Evolutionary conservation across 1,284 basidiomycete genomes (phyloP).

Genomic region (Boletellus deceptivus): DNA sequence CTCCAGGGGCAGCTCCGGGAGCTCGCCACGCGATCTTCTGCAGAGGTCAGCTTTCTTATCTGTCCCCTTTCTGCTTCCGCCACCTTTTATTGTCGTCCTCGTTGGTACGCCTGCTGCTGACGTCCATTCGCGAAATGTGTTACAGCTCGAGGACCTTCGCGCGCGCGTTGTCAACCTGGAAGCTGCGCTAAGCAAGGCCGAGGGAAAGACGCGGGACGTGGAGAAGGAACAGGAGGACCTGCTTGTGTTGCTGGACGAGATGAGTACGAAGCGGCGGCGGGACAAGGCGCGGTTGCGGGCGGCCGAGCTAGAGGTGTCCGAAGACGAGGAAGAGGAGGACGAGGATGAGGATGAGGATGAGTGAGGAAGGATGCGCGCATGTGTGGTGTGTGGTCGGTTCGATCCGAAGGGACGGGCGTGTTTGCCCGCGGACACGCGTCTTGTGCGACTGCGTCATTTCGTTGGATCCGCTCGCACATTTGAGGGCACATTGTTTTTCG

Average conservation of each 20-base stretch:
- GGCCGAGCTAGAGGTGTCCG: conserved; percentile 83
- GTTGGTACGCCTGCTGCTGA: background rate
- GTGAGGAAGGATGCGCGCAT: background rate
- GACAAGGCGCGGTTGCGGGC: conserved; percentile 80
- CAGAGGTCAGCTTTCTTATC: conserved; percentile 40
- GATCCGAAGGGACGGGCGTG: too few relatives aligned
- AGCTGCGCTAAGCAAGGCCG: conserved; percentile 51
- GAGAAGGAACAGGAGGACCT: conserved; percentile 96
- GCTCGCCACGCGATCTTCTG: conserved; percentile 32
- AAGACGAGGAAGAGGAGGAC: conserved; percentile 82
- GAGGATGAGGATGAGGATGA: conserved; percentile 37
- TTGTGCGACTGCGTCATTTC: too few relatives aligned
- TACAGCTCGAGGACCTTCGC: conserved; percentile 40
- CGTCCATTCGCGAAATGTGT: too few relatives aligned
- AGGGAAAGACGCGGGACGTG: conserved; percentile 71
- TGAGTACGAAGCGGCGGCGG: conserved; percentile 77
- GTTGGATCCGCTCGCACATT: too few relatives aligned
- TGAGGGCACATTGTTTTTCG: too few relatives aligned
- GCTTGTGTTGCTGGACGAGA: conserved; percentile 90
- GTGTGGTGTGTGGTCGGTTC: too few relatives aligned
- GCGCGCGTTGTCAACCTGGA: conserved; percentile 45
- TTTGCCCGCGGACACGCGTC: too few relatives aligned
- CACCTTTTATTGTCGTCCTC: background rate
- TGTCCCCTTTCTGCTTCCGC: conserved; percentile 7
- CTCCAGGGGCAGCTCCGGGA: conserved; percentile 56